Percentiles rank a stretch among this genome's conserved stretches.
Conservation (phyloP, 2,329 filamentous ascomycete genomes). For the Daldinia sp. region DNA sequence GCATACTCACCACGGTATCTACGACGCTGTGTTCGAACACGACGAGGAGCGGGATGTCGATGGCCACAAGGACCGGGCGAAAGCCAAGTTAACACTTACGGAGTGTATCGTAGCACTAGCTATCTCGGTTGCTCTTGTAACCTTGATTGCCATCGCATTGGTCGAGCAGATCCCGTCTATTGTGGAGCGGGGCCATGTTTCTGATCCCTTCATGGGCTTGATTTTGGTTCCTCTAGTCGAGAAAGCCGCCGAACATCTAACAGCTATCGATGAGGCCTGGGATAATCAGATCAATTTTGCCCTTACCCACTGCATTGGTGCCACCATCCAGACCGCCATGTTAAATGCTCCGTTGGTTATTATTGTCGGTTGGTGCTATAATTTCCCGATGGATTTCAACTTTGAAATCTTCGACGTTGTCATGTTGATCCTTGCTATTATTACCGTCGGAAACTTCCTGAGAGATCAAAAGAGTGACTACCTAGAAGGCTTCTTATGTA, state of each 20-base stretch:
- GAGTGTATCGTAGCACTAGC: constrained; percentile 73
- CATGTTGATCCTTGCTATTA: constrained; percentile 81
- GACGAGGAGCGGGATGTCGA: constrained; percentile 76
- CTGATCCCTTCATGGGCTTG: constrained; percentile 68
- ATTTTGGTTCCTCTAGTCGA: constrained; percentile 85
- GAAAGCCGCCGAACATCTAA: constrained; percentile 86
- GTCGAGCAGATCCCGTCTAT: constrained; percentile 75
- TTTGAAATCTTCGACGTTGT: constrained; percentile 89
- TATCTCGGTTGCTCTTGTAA: constrained; percentile 73
- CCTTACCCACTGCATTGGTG: constrained; percentile 83
- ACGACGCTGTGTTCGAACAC: constrained; percentile 74
- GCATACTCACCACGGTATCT: constrained; percentile 79
- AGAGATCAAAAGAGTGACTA: constrained; percentile 91
- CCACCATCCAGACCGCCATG: constrained; percentile 88
- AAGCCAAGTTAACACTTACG: constrained; percentile 76
- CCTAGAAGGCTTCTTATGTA: constrained; percentile 82
- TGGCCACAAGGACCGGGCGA: constrained; percentile 64
- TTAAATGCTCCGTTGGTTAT: constrained; percentile 87
- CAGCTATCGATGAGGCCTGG: constrained; percentile 84
- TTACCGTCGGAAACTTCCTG: constrained; percentile 88
- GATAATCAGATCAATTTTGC: constrained; percentile 87
- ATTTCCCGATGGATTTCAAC: constrained; percentile 76
- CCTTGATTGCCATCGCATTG: constrained; percentile 76
- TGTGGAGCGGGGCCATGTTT: constrained; percentile 55
- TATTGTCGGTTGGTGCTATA: constrained; percentile 82